phyloP scores from a whole-genome alignment of 2,329 filamentous ascomycete species.

The Penicillium sp. region DNA sequence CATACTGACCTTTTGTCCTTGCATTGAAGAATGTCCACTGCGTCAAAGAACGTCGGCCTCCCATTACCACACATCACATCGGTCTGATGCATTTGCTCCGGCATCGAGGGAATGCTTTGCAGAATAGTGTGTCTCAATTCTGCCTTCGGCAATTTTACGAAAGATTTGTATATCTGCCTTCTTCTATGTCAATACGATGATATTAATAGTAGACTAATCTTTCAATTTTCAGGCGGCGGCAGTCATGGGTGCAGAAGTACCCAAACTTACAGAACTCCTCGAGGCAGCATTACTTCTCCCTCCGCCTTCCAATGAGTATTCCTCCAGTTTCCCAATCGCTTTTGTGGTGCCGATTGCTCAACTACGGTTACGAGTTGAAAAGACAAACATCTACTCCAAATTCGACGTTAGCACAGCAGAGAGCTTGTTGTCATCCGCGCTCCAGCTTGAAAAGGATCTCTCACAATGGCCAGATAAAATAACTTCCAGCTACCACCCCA shows the following conservation, averaged over 20 bases:
- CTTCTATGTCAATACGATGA: not conserved
- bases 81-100: slow-evolving; percentile 4
- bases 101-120: not conserved
- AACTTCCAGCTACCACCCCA: not conserved
- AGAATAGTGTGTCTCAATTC: not conserved
- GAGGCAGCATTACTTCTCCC: not conserved
- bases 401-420: not conserved
- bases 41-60: not conserved
- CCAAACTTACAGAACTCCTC: not conserved
- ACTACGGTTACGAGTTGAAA: not conserved
- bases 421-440: not conserved
- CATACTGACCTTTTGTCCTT: not conserved
- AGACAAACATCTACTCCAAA: not conserved
- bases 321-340: not conserved
- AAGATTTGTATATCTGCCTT: not conserved
- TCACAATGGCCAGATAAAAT: slow-evolving; percentile 2
- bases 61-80: slow-evolving; percentile 1
- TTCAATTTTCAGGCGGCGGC: not conserved
- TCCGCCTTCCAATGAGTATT: not conserved
- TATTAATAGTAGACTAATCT: not conserved
- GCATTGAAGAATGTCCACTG: not conserved
- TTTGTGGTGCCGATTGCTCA: not conserved
- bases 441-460: slow-evolving; percentile 2
- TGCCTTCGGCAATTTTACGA: slow-evolving; percentile 4
- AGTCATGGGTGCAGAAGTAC: not conserved